phyloP scores from a whole-genome alignment of 2,329 filamentous ascomycete species.

The Harringtonia aguacate region DNA sequence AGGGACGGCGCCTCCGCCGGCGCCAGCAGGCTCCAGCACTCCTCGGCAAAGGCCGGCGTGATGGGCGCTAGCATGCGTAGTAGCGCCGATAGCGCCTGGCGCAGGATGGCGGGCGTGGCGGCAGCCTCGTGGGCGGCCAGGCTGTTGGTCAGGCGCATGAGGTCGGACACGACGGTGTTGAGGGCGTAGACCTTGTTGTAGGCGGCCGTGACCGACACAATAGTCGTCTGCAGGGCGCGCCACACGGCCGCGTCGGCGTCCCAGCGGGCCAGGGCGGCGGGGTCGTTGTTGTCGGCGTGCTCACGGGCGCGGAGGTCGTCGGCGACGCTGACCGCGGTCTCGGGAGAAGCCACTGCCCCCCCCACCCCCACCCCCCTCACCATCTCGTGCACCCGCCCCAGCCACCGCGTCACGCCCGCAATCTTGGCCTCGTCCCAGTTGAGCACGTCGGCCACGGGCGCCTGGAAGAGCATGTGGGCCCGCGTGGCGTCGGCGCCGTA shows the following conservation, averaged over 20 bases:
- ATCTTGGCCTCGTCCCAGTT: conserved; percentile 86
- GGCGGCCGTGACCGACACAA: conserved; percentile 55
- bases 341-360: conserved; percentile 1
- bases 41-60: conserved; percentile 69
- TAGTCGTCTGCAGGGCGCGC: conserved; percentile 56
- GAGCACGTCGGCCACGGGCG: conserved; percentile 70
- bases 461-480: conserved; percentile 82
- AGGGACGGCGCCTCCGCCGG: conserved; percentile 13
- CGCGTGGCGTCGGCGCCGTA: conserved; percentile 78
- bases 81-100: conserved; percentile 42
- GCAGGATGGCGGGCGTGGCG: conserved; percentile 31
- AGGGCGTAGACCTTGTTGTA: conserved; percentile 64
- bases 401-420: conserved; percentile 70
- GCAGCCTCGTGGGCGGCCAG: conserved; percentile 33
- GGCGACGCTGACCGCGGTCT: not conserved
- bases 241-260: conserved; percentile 44
- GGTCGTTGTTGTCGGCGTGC: conserved; percentile 11
- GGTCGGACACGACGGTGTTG: conserved; percentile 73
- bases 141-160: conserved; percentile 71
- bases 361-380: conserved; percentile 21
- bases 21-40: conserved; percentile 59
- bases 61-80: conserved; percentile 69
- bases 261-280: conserved; percentile 25
- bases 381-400: conserved; percentile 54
- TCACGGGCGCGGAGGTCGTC: not conserved